Percentiles rank a stretch among this genome's conserved stretches.
These are phyloP conservation scores for Ilyonectria destructans DNA, from an alignment of 2,329 filamentous ascomycete genomes.

Conservation along the genomic window DNA sequence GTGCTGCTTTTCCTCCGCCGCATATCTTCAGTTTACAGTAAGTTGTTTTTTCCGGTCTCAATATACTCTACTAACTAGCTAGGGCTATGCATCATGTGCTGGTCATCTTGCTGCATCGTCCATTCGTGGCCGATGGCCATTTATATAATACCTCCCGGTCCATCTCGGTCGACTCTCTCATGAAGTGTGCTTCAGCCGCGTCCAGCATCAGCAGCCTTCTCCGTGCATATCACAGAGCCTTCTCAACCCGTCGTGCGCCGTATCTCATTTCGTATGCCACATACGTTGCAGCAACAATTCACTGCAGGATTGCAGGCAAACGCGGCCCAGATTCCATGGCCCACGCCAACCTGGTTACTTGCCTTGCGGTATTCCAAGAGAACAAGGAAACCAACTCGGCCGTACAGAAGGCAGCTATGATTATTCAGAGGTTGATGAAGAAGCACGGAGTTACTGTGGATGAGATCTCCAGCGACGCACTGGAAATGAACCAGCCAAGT, in stretches of 20 bases:
- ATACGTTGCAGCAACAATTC: constrained; percentile 69
- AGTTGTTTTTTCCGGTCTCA: constrained; percentile 26
- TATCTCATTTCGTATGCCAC: constrained; percentile 71
- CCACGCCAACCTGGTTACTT: constrained; percentile 59
- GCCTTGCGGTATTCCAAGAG: constrained; percentile 63
- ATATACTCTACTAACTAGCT: not conserved
- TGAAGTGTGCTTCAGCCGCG: constrained; percentile 64
- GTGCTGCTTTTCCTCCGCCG: constrained; percentile 56
- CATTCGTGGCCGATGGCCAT: constrained; percentile 67
- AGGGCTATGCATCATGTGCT: constrained; percentile 67
- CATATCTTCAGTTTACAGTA: constrained; percentile 62
- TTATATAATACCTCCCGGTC: constrained; percentile 60
- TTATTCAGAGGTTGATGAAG: constrained; percentile 64
- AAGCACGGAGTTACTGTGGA: constrained; percentile 56
- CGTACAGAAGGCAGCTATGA: constrained; percentile 61
- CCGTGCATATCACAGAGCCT: constrained; percentile 61
- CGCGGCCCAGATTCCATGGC: constrained; percentile 58
- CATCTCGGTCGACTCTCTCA: constrained; percentile 61
- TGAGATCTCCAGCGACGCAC: constrained; percentile 30
- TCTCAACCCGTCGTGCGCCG: constrained; percentile 63
- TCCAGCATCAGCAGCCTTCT: constrained; percentile 62
- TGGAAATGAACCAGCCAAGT: constrained; percentile 3
- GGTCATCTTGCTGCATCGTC: constrained; percentile 68
- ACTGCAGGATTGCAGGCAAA: constrained; percentile 66
- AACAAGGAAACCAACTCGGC: constrained; percentile 68